Base-by-base conservation (phyloP, 2,329 filamentous ascomycete genomes). In the Aureobasidium sp. region DNA sequence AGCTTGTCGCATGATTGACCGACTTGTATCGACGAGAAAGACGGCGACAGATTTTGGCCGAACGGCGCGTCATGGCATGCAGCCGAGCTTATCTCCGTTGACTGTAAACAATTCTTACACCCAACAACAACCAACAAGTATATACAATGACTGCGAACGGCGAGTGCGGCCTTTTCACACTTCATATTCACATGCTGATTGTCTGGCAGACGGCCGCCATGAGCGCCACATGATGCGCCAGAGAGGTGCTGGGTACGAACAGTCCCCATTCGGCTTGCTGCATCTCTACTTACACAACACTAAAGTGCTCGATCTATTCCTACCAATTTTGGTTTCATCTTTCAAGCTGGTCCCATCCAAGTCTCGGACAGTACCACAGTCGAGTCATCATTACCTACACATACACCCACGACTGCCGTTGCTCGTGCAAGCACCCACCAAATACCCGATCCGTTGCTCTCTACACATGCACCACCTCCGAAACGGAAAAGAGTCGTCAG, bases 141-240 rank as follows among this genome's bases (percentile, higher is more conserved):
- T 41, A 17, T 15, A 49, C 15, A 17, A 61, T 52, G 58, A 52
- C 34, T 49, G 25, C 51, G 15, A n/a, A 9, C 14, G 51, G 51
- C 37, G n/a, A 55, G 51, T 29, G 14, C 25, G 14, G 2, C 1
- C 37, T 17, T 27, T 39, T 1, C 3, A 27, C 2, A 20, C 12
- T 3, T 4, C 11, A 3, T 7, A 2, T 31, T 7, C 36, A 29
- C 11, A 29, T 41, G 37, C 51, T 55, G 51, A 55, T 42, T 41
- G n/a, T 22, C 29, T n/a, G 34, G 1, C 41, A 62, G 61, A 45
- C 14, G 59, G 36, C n/a, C 61, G 64, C 22, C 56, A 62, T 48
- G 64, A 62, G 47, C 62, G 62, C 37, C 64, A 64, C 36, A 63
- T 65, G 36, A 61, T 62, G 59, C 64, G 64, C 49, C 62, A 64